Evolutionary conservation across 2,329 filamentous ascomycete genomes (phyloP).

Genomic region (Paecilomyces niveus): DNA sequence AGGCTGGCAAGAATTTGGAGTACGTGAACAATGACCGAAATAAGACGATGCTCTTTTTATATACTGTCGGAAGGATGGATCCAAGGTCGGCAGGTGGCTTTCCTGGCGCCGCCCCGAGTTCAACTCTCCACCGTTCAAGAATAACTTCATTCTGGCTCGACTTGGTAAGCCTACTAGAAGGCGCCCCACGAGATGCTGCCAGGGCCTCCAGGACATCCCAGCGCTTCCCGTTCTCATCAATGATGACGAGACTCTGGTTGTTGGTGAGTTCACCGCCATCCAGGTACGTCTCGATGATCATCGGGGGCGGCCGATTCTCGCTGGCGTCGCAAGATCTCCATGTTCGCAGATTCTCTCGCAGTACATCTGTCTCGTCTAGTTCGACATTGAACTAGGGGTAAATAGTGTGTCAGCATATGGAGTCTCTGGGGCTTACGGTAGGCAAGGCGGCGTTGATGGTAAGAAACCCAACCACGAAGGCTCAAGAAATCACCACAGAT

Average conservation of each 20-base stretch:
- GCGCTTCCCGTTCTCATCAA: constrained; percentile 82
- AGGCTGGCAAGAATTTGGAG: constrained; percentile 74
- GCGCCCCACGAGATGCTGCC: constrained; percentile 50
- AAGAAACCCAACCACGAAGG: neutral
- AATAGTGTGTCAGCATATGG: constrained; percentile 1
- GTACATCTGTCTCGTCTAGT: constrained; percentile 84
- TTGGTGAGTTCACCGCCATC: constrained; percentile 71
- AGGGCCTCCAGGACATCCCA: constrained; percentile 88
- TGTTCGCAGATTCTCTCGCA: constrained; percentile 68
- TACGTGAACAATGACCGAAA: constrained; percentile 84
- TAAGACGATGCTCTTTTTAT: constrained; percentile 94
- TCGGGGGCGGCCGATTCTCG: constrained; percentile 68
- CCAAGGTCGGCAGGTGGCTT: constrained; percentile 50
- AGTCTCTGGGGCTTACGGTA: neutral
- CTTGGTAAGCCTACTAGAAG: constrained; percentile 35
- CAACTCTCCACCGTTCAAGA: constrained; percentile 84
- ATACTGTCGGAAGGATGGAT: constrained; percentile 71
- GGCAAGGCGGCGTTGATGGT: too few relatives aligned
- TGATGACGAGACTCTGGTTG: constrained; percentile 77
- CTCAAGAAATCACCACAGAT: neutral
- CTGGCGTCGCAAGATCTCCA: constrained; percentile 78
- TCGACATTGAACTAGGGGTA: constrained; percentile 78
- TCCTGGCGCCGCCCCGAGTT: constrained; percentile 59
- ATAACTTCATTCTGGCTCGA: constrained; percentile 62
- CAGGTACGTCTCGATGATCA: constrained; percentile 86